Conservation (phyloP, 2,329 filamentous ascomycete genomes). For the Eutypa lata region DNA sequence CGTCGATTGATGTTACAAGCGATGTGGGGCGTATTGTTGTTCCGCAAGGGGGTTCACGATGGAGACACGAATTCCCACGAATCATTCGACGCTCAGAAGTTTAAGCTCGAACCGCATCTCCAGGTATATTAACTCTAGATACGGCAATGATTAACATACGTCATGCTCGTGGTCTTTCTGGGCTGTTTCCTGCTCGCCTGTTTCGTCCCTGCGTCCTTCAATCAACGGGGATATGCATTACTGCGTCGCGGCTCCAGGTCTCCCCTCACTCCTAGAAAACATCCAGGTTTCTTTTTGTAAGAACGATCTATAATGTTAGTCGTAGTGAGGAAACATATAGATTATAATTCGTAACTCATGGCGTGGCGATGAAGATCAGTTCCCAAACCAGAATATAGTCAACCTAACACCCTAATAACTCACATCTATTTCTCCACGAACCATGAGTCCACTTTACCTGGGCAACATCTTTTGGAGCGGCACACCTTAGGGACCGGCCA, state of each 20-base stretch:
- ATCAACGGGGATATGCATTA: neutral
- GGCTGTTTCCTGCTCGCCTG: too few relatives aligned
- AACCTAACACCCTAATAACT: neutral
- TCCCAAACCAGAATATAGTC: neutral
- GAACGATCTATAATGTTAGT: neutral
- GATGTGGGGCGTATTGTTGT: too few relatives aligned
- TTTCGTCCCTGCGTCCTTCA: neutral
- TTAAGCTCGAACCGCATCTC: too few relatives aligned
- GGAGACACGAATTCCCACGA: too few relatives aligned
- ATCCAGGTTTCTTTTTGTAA: neutral
- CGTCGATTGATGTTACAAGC: too few relatives aligned
- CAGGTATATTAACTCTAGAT: neutral
- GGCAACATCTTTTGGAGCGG: too few relatives aligned
- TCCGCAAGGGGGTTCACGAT: too few relatives aligned
- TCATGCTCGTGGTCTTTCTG: neutral
- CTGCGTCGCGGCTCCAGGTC: neutral
- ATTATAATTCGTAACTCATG: neutral
- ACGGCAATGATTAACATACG: neutral
- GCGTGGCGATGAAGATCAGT: neutral
- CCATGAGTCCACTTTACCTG: neutral
- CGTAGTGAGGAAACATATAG: neutral
- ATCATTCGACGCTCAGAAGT: too few relatives aligned
- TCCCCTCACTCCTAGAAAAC: too few relatives aligned
- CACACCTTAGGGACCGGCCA: too few relatives aligned
- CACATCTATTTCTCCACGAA: neutral